Conservation (phyloP, 2,329 filamentous ascomycete species). For the Arthroderma uncinatum region DNA sequence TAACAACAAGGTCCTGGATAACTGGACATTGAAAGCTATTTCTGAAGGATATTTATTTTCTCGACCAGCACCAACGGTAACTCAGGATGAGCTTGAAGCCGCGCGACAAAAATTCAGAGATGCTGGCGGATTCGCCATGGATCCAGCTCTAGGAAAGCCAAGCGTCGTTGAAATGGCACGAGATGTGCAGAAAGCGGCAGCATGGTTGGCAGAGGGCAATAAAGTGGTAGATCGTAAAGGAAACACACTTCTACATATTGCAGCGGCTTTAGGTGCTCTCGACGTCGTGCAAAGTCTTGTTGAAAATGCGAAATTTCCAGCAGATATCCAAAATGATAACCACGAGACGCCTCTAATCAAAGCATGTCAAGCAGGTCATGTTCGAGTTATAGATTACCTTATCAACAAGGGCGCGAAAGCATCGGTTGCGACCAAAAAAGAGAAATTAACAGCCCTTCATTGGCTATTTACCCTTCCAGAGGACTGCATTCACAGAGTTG, state of each 20-base stretch:
- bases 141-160: conserved; percentile 18
- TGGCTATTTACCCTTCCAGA: conserved; percentile 21
- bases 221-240: conserved; percentile 18
- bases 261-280: conserved; percentile 17
- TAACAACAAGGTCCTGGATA: conserved; percentile 13
- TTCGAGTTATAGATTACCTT: conserved; percentile 18
- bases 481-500: conserved; percentile 12
- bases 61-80: conserved; percentile 4
- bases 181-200: conserved; percentile 8
- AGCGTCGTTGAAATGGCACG: conserved; percentile 13
- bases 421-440: conserved; percentile 14
- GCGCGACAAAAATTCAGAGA: conserved; percentile 17
- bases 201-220: conserved; percentile 8
- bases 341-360: conserved; percentile 22
- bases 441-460: conserved; percentile 18
- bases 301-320: conserved; percentile 12
- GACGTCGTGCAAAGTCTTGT: conserved; percentile 15
- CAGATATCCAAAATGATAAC: conserved; percentile 20
- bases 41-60: conserved; percentile 20
- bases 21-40: conserved; percentile 20
- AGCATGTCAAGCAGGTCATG: conserved; percentile 22
- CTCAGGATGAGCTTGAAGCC: conserved; percentile 10
- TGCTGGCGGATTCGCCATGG: conserved; percentile 19
- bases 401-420: conserved; percentile 19
- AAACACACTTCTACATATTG: conserved; percentile 21